Conservation (phyloP, 345 rosid species). For the Citrus inodora region DNA sequence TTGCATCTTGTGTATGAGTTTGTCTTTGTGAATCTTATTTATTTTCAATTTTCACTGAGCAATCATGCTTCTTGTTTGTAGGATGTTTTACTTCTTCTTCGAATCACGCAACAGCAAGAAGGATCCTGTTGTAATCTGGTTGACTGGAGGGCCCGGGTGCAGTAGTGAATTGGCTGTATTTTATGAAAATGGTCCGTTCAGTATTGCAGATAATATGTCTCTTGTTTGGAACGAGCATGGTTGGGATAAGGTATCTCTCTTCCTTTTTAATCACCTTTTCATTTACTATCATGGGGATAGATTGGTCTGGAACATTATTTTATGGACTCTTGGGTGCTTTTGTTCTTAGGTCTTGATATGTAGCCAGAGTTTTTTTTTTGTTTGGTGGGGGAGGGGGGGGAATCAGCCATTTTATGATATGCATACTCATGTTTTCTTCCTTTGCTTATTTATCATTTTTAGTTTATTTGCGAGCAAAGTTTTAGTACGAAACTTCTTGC, state of each 20-base stretch:
- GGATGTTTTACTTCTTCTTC: constrained; percentile 97
- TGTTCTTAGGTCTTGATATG: background rate
- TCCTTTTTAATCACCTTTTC: background rate
- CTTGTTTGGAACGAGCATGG: constrained; percentile 87
- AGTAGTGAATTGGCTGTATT: constrained; percentile 97
- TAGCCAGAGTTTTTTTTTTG: background rate
- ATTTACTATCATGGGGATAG: background rate
- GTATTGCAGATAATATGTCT: constrained; percentile 72
- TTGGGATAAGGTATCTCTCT: constrained; percentile 75
- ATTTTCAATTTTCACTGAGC: constrained; percentile 14
- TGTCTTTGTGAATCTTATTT: background rate
- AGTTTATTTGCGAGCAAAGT: background rate
- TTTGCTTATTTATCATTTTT: background rate
- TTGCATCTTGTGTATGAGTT: background rate
- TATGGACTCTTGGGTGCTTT: background rate
- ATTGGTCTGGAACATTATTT: background rate
- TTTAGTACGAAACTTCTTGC: too few relatives aligned
- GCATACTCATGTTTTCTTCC: background rate
- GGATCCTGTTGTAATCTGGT: constrained; percentile 94
- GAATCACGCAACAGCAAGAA: constrained; percentile 80
- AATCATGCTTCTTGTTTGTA: constrained; percentile 26
- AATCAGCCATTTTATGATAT: background rate
- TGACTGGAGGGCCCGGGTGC: constrained; percentile 99
- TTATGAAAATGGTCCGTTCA: constrained; percentile 96
- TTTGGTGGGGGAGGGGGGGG: too few relatives aligned